phyloP scores from a whole-genome alignment of 805 yeast species.

The Kodamaea fukazawae region DNA sequence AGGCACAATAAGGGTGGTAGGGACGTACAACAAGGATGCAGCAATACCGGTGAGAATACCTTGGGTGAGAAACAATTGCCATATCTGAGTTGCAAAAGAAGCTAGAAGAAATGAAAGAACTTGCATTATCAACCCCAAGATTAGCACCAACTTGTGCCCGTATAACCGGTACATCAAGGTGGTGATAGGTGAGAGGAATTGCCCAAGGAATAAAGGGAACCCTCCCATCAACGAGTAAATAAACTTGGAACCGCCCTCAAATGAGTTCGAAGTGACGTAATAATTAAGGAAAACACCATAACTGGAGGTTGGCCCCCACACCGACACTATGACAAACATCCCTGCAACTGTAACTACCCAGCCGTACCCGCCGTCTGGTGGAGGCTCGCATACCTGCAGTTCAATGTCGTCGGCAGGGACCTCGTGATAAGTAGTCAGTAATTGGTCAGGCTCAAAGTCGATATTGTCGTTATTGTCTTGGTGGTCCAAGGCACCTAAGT shows the following conservation, averaged over 20 bases:
- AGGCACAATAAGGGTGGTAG: conserved; percentile 43
- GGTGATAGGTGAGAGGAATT: conserved; percentile 52
- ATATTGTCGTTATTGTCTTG: too few relatives aligned
- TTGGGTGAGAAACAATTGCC: conserved; percentile 54
- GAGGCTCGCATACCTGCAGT: background rate
- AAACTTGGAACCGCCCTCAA: conserved; percentile 47
- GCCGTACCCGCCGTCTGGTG: conserved; percentile 48
- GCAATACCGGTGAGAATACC: conserved; percentile 50
- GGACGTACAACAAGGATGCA: conserved; percentile 41
- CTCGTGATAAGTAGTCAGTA: too few relatives aligned
- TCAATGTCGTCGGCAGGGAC: too few relatives aligned
- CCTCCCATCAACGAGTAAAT: conserved; percentile 64
- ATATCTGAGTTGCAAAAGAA: conserved; percentile 45
- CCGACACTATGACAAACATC: conserved; percentile 43
- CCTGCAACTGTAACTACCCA: conserved; percentile 54
- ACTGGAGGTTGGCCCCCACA: conserved; percentile 61
- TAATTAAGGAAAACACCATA: conserved; percentile 58
- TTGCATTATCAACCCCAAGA: conserved; percentile 44
- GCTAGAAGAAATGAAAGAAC: conserved; percentile 48
- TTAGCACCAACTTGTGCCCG: conserved; percentile 49
- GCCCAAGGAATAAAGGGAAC: conserved; percentile 50
- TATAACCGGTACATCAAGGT: conserved; percentile 45
- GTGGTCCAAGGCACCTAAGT: too few relatives aligned
- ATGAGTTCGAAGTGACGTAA: conserved; percentile 39
- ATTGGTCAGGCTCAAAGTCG: too few relatives aligned